A percentile compares a stretch with the other conserved stretches of the same genome.
phyloP scores from a whole-genome alignment of 1,139 yeast genomes.

The Chernovozyma sophiae-reginae region DNA sequence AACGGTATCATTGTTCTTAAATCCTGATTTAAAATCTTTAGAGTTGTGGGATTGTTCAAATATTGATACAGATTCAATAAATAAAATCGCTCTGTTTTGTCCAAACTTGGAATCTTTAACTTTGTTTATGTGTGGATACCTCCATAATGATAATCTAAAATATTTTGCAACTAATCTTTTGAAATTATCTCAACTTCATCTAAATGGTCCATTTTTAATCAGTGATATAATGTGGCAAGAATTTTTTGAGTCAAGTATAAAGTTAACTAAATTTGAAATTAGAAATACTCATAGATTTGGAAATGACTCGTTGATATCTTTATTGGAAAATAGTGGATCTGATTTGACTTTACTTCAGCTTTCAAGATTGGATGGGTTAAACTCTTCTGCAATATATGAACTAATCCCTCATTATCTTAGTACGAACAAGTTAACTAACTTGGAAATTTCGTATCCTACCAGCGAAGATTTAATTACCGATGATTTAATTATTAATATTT shows the following conservation, averaged over 20 bases:
- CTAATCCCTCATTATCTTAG: conserved; percentile 59
- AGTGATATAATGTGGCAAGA: conserved; percentile 72
- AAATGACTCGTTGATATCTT: conserved; percentile 56
- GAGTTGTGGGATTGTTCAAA: conserved; percentile 94
- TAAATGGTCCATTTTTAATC: conserved; percentile 88
- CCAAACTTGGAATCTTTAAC: conserved; percentile 67
- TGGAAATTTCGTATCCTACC: conserved; percentile 69
- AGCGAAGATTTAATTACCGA: conserved; percentile 67
- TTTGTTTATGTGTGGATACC: conserved; percentile 88
- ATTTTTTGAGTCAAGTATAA: conserved; percentile 46
- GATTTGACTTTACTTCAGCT: conserved; percentile 47
- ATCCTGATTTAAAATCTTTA: conserved; percentile 50
- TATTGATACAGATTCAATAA: conserved; percentile 60
- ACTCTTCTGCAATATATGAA: conserved; percentile 53
- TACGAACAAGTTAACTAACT: conserved; percentile 41
- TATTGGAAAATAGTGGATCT: conserved; percentile 61
- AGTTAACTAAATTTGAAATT: conserved; percentile 48
- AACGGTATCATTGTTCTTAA: conserved; percentile 70
- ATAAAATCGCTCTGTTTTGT: conserved; percentile 72
- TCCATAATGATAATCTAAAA: conserved; percentile 69
- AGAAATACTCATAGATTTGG: conserved; percentile 82
- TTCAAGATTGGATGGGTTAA: conserved; percentile 70
- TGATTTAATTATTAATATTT: conserved; percentile 59
- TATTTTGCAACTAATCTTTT: conserved; percentile 59
- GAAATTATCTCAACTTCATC: conserved; percentile 46